Percentiles rank a stretch among this genome's conserved stretches.
These are phyloP conservation scores for Phaseolus coccineus DNA, from an alignment of 331 rosid genomes.

Conservation along the genomic window DNA sequence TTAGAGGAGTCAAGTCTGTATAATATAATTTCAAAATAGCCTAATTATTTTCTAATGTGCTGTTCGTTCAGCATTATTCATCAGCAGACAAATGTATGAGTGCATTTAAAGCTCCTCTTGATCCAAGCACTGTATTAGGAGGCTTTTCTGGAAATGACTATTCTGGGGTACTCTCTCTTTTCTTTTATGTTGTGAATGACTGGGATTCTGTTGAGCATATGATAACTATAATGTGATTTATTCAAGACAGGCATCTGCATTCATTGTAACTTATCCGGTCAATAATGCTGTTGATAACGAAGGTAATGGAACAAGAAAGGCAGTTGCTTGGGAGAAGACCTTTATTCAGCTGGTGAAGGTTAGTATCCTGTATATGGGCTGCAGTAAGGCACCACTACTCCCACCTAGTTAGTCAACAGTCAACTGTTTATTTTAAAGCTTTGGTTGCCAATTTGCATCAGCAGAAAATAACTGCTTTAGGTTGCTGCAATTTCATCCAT, in stretches of 20 bases:
- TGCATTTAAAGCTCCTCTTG: slow-evolving; percentile 95
- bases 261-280: slow-evolving; percentile 88
- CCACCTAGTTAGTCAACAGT: slow-evolving; percentile 25
- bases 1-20: not conserved
- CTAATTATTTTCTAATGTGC: slow-evolving; percentile 38
- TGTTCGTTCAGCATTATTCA: slow-evolving; percentile 82
- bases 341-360: slow-evolving; percentile 93
- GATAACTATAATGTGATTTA: slow-evolving; percentile 52
- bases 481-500: slow-evolving; percentile 31
- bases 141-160: slow-evolving; percentile 83
- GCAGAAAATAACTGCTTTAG: slow-evolving; percentile 29
- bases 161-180: slow-evolving; percentile 75
- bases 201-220: slow-evolving; percentile 38
- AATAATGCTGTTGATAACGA: slow-evolving; percentile 78
- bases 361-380: slow-evolving; percentile 41
- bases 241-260: slow-evolving; percentile 87
- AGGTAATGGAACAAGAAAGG: slow-evolving; percentile 71
- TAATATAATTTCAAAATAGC: slow-evolving; percentile 3
- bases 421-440: slow-evolving; percentile 33
- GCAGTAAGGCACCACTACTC: slow-evolving; percentile 10
- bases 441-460: slow-evolving; percentile 22
- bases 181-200: slow-evolving; percentile 37
- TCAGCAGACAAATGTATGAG: slow-evolving; percentile 93
- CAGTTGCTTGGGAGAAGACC: slow-evolving; percentile 96
- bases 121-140: slow-evolving; percentile 98